Evolutionary conservation across 805 yeast species (phyloP).

Genomic region (Metschnikowia dekortorum): DNA sequence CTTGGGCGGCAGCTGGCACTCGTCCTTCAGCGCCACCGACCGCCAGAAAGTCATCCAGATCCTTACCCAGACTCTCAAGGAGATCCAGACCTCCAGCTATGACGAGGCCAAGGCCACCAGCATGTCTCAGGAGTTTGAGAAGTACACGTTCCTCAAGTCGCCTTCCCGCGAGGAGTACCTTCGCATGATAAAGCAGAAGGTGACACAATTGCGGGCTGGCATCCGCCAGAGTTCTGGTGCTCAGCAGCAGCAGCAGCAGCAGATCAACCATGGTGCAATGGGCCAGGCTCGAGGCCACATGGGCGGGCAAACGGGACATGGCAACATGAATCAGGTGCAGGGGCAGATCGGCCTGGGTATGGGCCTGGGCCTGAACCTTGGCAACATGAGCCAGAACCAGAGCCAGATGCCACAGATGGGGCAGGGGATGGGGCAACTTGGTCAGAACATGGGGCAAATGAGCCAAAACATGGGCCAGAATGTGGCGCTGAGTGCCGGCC

Average conservation of each 20-base stretch:
- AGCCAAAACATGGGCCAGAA: not conserved
- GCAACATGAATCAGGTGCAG: not conserved
- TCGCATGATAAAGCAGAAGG: conserved; percentile 37
- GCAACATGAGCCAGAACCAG: not conserved
- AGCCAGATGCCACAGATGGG: not conserved
- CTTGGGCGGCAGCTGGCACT: conserved; percentile 25
- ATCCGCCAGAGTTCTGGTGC: conserved; percentile 6
- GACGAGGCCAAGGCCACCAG: conserved; percentile 33
- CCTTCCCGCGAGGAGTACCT: conserved; percentile 54
- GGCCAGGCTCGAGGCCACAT: not conserved
- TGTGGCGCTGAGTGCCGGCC: not conserved
- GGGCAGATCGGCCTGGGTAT: not conserved
- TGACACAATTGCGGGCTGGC: conserved; percentile 27
- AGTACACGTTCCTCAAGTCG: conserved; percentile 56
- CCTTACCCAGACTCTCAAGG: conserved; percentile 33
- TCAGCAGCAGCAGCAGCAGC: not conserved
- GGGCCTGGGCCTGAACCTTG: not conserved
- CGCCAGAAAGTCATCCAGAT: conserved; percentile 40
- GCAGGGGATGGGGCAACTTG: not conserved
- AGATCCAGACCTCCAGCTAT: conserved; percentile 30
- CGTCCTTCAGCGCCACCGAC: conserved; percentile 23
- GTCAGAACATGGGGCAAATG: not conserved
- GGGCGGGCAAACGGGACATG: not conserved
- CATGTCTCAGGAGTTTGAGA: conserved; percentile 70
- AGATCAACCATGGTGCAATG: not conserved